Evolutionary conservation across 495 filamentous ascomycete species (phyloP).

Genomic region (Venustampulla echinocandica): DNA sequence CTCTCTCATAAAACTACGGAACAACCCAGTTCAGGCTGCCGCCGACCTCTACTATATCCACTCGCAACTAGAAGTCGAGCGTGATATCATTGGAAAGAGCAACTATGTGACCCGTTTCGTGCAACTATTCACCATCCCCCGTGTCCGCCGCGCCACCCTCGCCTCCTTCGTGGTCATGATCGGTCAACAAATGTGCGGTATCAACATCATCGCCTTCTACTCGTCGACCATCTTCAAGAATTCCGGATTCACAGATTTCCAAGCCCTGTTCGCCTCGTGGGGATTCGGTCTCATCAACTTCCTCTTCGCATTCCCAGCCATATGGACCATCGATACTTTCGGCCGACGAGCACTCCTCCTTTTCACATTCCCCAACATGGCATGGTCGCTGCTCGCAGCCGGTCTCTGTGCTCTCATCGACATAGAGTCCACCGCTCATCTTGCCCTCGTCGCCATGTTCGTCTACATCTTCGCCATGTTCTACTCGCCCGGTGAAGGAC

Average conservation of each 20-base stretch:
- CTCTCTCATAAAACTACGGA: conserved; percentile 52
- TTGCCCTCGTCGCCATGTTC: conserved; percentile 59
- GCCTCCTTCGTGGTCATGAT: conserved; percentile 64
- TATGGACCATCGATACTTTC: conserved; percentile 79
- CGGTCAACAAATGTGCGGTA: conserved; percentile 70
- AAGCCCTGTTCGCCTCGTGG: conserved; percentile 41
- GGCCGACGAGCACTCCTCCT: conserved; percentile 68
- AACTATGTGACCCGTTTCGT: conserved; percentile 44
- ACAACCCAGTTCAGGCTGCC: conserved; percentile 59
- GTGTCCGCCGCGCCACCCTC: conserved; percentile 47
- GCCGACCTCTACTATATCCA: conserved; percentile 71
- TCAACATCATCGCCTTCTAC: conserved; percentile 82
- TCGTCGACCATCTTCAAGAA: conserved; percentile 63
- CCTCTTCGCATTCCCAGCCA: conserved; percentile 71
- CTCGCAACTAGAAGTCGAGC: conserved; percentile 39
- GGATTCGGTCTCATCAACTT: conserved; percentile 80
- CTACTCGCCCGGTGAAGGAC: conserved; percentile 73
- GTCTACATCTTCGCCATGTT: conserved; percentile 63
- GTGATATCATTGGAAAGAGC: conserved; percentile 32
- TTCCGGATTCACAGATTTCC: conserved; percentile 46
- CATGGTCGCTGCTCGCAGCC: conserved; percentile 60
- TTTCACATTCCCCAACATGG: conserved; percentile 81
- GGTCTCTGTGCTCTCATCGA: conserved; percentile 65
- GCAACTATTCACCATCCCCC: conserved; percentile 50
- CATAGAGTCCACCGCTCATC: conserved; percentile 35